Base-by-base conservation (phyloP, 176 grass and related monocot genomes). In the Aegilops speltoides region DNA sequence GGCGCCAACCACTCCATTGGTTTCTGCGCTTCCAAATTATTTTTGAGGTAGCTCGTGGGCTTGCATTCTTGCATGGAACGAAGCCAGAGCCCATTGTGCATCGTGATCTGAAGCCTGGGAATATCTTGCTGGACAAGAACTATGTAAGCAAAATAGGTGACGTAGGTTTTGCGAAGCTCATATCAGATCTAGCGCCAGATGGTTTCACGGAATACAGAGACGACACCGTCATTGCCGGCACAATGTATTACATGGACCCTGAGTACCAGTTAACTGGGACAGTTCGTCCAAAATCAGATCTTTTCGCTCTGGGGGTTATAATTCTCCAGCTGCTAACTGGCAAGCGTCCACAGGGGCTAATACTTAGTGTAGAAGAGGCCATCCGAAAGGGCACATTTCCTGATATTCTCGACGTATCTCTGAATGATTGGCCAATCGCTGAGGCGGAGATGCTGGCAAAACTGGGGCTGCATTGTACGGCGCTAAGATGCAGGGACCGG, bases 181-280 rank as follows among this genome's bases (percentile, higher is more conserved):
- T 98, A 79, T 88, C 82, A 33, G 85, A 98, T 77, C 85, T 91
- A 59, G 91, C 91, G 52, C 89, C 95, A 36, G 95, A 98, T 85
- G 95, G 89, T 19, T 62, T 93, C 23, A 98, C 95, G 56, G 95
- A 93, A 64, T 98, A 98, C 90, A 93, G 84, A 72, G 95, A 98
- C 29, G 95, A 98, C 29, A 98, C 95, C n/a, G 8, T 87, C 54
- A 64, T 98, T 43, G 93, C 89, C 45, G 95, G 95, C 60, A 98
- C 95, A 72, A 62, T 98, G 25, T 95, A 81, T 79, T 95, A 95
- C 80, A 95, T 98, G 95, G 93, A 98, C 77, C 95, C 95, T 15
- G 95, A 98, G 83, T 98, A 98, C 61, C 93, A 98, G 36, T 85
- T 90, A 82, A 98, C 95, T 16, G 95, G 95, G 81, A 98, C 93